phyloP scores from a whole-genome alignment of 345 rosid species.

The Excoecaria cochinchinensis region DNA sequence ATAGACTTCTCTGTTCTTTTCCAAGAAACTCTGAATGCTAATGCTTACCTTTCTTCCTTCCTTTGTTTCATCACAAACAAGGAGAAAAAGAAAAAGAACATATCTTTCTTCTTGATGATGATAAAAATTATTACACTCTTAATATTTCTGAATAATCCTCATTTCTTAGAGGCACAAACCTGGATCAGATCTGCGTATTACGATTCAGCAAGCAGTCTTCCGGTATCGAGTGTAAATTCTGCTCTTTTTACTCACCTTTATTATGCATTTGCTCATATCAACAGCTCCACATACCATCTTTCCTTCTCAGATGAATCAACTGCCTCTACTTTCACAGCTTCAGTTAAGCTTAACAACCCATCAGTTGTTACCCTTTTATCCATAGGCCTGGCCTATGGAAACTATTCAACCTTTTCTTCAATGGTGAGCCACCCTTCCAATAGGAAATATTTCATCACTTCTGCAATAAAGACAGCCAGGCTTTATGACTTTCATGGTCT shows the following conservation, averaged over 20 bases:
- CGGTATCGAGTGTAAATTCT: constrained; percentile 5
- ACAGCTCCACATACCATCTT: constrained; percentile 21
- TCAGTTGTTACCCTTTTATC: constrained; percentile 30
- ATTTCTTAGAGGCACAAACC: neutral
- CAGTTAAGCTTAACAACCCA: constrained; percentile 32
- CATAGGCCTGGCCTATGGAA: constrained; percentile 23
- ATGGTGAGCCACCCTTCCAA: constrained; percentile 19
- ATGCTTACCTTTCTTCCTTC: too few relatives aligned
- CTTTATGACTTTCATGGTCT: constrained; percentile 31
- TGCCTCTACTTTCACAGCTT: constrained; percentile 29
- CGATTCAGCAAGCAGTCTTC: neutral
- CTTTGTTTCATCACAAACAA: too few relatives aligned
- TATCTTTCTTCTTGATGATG: neutral
- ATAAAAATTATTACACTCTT: neutral
- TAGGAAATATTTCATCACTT: constrained; percentile 26
- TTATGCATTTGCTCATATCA: constrained; percentile 14
- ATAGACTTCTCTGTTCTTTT: too few relatives aligned
- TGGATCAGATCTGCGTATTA: constrained; percentile 18
- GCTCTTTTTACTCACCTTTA: constrained; percentile 18
- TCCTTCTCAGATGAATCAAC: neutral
- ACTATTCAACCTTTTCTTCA: constrained; percentile 30
- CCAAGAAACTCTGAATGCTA: too few relatives aligned
- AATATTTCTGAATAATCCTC: neutral
- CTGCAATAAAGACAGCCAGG: constrained; percentile 25
- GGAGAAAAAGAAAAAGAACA: too few relatives aligned